Percentiles rank a stretch among this genome's conserved stretches.
Evolutionary conservation across 2,329 filamentous ascomycete species (phyloP).

Genomic region (Clarireedia sp.): DNA sequence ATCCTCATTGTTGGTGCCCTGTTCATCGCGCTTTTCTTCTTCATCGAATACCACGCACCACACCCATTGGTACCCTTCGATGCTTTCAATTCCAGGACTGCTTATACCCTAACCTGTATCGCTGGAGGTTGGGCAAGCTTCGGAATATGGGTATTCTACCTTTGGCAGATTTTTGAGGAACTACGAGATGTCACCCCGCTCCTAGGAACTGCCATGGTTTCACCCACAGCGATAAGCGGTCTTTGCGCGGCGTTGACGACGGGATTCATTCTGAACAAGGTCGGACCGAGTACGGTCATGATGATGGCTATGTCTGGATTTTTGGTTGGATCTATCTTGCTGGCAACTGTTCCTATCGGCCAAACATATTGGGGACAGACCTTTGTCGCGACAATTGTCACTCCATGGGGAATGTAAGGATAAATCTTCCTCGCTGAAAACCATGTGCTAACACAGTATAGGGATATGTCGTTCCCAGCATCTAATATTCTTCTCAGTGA

Average conservation of each 20-base stretch:
- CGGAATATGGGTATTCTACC: conserved; percentile 26
- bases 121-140: conserved; percentile 24
- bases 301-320: conserved; percentile 32
- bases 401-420: conserved; percentile 36
- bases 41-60: conserved; percentile 38
- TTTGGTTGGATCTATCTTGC: conserved; percentile 30
- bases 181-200: conserved; percentile 28
- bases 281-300: conserved; percentile 31
- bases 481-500: conserved; percentile 48
- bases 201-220: conserved; percentile 25
- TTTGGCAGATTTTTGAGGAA: conserved; percentile 19
- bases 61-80: conserved; percentile 51
- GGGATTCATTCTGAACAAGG: conserved; percentile 28
- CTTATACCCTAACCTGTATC: conserved; percentile 36
- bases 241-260: conserved; percentile 30
- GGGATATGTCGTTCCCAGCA: conserved; percentile 50
- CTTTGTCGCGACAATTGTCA: conserved; percentile 51
- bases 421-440: neutral
- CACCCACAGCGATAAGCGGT: conserved; percentile 25
- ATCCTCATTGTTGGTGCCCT: conserved; percentile 49
- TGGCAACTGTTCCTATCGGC: conserved; percentile 18
- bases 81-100: conserved; percentile 39
- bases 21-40: conserved; percentile 47
- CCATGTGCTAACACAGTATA: neutral
- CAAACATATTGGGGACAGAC: conserved; percentile 54